Percentiles rank a stretch among this genome's conserved stretches.
Evolutionary conservation across 2,329 filamentous ascomycete species (phyloP).

Genomic region (Zymoseptoria tritici): DNA sequence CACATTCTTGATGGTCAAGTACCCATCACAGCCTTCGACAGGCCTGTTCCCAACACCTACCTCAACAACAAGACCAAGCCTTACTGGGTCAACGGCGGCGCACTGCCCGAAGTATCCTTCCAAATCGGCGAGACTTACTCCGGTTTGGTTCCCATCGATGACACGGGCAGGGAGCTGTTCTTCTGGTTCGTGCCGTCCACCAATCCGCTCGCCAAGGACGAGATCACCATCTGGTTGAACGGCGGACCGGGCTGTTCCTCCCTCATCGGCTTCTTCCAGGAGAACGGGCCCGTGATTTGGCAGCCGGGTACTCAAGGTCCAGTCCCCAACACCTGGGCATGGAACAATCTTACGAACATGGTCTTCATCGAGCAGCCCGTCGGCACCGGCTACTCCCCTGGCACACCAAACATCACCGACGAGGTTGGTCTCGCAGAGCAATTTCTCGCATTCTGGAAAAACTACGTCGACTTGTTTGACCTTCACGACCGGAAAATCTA

Average conservation of each 20-base stretch:
- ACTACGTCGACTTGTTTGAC: constrained; percentile 46
- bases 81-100: constrained; percentile 18
- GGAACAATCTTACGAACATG: constrained; percentile 64
- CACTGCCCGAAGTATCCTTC: constrained; percentile 27
- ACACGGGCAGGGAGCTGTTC: constrained; percentile 31
- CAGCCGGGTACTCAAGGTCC: constrained; percentile 35
- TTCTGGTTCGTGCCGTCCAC: constrained; percentile 45
- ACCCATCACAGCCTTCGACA: constrained; percentile 1
- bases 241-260: constrained; percentile 21
- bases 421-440: constrained; percentile 36
- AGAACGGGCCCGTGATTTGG: constrained; percentile 32
- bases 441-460: constrained; percentile 42
- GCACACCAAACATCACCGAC: constrained; percentile 35
- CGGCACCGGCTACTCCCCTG: constrained; percentile 38
- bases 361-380: constrained; percentile 56
- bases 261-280: constrained; percentile 17
- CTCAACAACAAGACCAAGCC: constrained; percentile 6
- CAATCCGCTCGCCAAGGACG: constrained; percentile 37
- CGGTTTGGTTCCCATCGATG: constrained; percentile 22
- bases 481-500: constrained; percentile 44
- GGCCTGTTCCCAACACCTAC: constrained; percentile 1
- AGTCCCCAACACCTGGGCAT: constrained; percentile 39
- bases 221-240: constrained; percentile 29
- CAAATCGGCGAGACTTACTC: constrained; percentile 30
- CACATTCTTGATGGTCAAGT: neutral